Base-by-base conservation (phyloP, 192 early-diverging fungal genomes). In the Entomortierella beljakovae region DNA sequence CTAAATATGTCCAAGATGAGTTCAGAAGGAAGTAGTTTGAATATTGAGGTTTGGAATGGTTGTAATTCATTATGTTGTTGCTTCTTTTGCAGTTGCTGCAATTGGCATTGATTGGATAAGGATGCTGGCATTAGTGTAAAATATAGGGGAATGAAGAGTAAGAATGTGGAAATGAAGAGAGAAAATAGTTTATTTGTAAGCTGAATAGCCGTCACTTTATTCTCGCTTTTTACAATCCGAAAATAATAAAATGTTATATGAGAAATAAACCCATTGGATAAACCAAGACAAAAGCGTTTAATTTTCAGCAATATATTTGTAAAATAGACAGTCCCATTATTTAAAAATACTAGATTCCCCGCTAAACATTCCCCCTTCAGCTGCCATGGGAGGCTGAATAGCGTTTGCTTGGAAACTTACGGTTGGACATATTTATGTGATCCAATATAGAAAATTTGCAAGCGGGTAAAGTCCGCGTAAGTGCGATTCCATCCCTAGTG, bases 321-420 rank as follows among this genome's bases (percentile, higher is more conserved):
- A n/a, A n/a, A n/a, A n/a, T n/a, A 23, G 5, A 46, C 56, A 37
- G 56, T 57, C 56, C n/a, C 32, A 57, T 23, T 35, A n/a, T 2
- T 16, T 25, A 57, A 9, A 57, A 57, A 37, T 13, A 1, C 20
- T 3, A 13, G n/a, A 9, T 25, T 18, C 58, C 10, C 28, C 60
- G 16, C 15, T 38, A 26, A 6, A 28, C 1, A 18, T 40, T 57
- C 29, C 33, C 18, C n/a, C 23, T 22, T 52, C 15, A 57, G 60
- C 72, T 68, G 64, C 58, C 55, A 52, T 67, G 72, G 72, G 42
- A 54, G 72, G 72, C 72, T 76, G 72, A 76, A 76, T 76, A 76
- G 72, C 72, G 72, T 76, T 76, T 76, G 72, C 72, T 76, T 76
- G 72, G 65, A 76, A 76, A 76, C 72, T 68, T 61, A 71, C 70